A percentile compares a stretch with the other conserved stretches of the same genome.
These are phyloP conservation scores for Leccinum fallax DNA, from an alignment of 1,284 basidiomycete genomes.

Conservation along the genomic window DNA sequence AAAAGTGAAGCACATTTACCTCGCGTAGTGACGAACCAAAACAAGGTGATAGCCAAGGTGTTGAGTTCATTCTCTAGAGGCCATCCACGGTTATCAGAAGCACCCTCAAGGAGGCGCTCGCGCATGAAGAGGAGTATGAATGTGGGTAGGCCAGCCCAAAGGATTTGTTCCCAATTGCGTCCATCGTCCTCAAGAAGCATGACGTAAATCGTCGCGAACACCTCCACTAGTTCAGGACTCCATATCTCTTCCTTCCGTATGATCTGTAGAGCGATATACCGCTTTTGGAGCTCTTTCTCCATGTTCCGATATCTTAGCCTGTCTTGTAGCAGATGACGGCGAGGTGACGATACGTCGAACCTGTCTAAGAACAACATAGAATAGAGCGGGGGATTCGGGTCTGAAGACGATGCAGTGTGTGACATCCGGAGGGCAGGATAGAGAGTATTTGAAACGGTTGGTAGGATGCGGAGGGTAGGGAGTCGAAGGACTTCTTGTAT, in stretches of 20 bases:
- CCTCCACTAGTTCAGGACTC: constrained; percentile 42
- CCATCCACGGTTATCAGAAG: constrained; percentile 46
- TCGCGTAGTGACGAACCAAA: constrained; percentile 48
- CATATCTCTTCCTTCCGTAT: constrained; percentile 40
- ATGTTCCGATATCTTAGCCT: constrained; percentile 28
- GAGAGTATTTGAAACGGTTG: constrained; percentile 34
- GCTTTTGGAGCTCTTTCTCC: constrained; percentile 42
- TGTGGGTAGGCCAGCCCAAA: constrained; percentile 43
- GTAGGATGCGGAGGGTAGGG: constrained; percentile 35
- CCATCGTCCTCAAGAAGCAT: constrained; percentile 63
- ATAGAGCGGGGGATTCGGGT: constrained; percentile 37
- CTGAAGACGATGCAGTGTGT: constrained; percentile 29
- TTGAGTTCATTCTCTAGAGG: constrained; percentile 48
- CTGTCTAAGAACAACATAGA: constrained; percentile 40
- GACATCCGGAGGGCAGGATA: constrained; percentile 38
- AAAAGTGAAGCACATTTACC: constrained; percentile 13
- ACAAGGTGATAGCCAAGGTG: constrained; percentile 47
- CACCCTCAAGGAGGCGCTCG: constrained; percentile 41
- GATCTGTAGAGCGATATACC: constrained; percentile 45
- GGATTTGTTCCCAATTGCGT: constrained; percentile 56
- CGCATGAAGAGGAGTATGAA: constrained; percentile 46
- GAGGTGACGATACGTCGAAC: constrained; percentile 45
- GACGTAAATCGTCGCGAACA: constrained; percentile 58
- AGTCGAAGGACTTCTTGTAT: constrained; percentile 37
- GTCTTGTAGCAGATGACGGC: constrained; percentile 36